Evolutionary conservation across 192 early-diverging fungal species (phyloP).

Genomic region (Funneliformis geosporum): DNA sequence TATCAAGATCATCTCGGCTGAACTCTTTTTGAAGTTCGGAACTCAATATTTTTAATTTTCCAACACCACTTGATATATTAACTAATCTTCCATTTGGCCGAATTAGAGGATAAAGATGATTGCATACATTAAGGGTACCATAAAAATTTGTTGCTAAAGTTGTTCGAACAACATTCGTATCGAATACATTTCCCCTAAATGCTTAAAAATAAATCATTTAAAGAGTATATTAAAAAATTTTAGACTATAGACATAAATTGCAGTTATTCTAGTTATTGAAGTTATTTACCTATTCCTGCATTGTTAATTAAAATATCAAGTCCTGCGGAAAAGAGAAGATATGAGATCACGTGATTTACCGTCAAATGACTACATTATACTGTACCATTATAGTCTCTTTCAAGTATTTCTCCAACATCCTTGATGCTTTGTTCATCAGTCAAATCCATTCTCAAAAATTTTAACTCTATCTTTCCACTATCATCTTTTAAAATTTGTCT

Average conservation of each 20-base stretch:
- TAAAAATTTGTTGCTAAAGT: slow-evolving; percentile 32
- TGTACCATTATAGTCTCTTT: not conserved
- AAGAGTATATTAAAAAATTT: no score
- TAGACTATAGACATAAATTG: no score
- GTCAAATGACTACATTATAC: not conserved
- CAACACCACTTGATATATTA: slow-evolving; percentile 4
- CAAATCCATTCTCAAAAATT: slow-evolving; percentile 25
- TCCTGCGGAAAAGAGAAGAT: not conserved
- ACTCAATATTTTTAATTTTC: not conserved
- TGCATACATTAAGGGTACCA: slow-evolving; percentile 20
- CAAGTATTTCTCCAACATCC: not conserved
- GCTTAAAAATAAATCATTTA: slow-evolving; percentile 3
- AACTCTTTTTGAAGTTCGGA: not conserved
- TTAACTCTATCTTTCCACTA: slow-evolving; percentile 21
- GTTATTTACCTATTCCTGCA: slow-evolving; percentile 29
- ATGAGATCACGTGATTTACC: not conserved
- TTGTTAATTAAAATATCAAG: slow-evolving; percentile 30
- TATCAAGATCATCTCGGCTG: slow-evolving; percentile 1
- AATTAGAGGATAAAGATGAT: slow-evolving; percentile 16
- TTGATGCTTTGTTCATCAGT: slow-evolving; percentile 16
- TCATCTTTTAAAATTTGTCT: slow-evolving; percentile 14
- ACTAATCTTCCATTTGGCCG: slow-evolving; percentile 10
- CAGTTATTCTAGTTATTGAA: no score
- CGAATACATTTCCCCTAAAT: not conserved
- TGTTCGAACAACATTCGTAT: slow-evolving; percentile 16